Evolutionary conservation across 257 asterid species (phyloP), one percentile per base, ranked within the genome.

Genomic region (Leptodermis oblonga): DNA sequence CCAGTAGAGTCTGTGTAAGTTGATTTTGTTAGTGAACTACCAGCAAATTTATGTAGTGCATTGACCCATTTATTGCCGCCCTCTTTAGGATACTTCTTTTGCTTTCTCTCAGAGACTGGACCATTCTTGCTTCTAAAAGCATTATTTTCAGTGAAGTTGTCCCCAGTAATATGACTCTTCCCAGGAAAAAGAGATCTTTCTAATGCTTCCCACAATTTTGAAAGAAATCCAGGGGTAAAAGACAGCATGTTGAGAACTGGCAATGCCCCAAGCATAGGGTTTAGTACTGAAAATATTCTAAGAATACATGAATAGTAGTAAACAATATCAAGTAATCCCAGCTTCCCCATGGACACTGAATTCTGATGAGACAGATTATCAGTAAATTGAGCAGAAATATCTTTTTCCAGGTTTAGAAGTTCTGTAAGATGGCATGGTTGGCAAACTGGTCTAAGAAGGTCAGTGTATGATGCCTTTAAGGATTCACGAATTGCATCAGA

Each of bases 241-340:
- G 99, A 84, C 70, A 93, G 76, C 93, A 93, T 84, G 79, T 93
- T 93, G 77, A 93, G 97, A 69, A 93, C 85, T 34, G 98, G 97
- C 76, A 93, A 78, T 12, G 99, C 78, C 74, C 90, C 90, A 75
- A 78, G 81, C 76, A 78, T 79, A 30, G 95, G 95, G 81, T 91
- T 86, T 72, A 93, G 61, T 65, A 68, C 73, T 60, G 92, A 81
- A 83, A 83, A 88, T 72, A 90, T 77, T 53, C 86, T 92, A 73
- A 93, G 90, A 85, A 93, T 83, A 84, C 87, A 81, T 15, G 97
- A 90, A 78, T 90, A 93, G 65, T 79, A 90, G 79, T 87, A 78
- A 74, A 93, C 88, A 74, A 93, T 62, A 30, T 84, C 88, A 36
- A 81, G 81, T 77, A 93, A 79, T 75, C 84, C 86, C 37, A 74